Percentiles rank a stretch among this genome's conserved stretches.
These are phyloP conservation scores for Dictyostelium capitatum DNA, from an alignment of 78 protist species.

Conservation along the genomic window DNA sequence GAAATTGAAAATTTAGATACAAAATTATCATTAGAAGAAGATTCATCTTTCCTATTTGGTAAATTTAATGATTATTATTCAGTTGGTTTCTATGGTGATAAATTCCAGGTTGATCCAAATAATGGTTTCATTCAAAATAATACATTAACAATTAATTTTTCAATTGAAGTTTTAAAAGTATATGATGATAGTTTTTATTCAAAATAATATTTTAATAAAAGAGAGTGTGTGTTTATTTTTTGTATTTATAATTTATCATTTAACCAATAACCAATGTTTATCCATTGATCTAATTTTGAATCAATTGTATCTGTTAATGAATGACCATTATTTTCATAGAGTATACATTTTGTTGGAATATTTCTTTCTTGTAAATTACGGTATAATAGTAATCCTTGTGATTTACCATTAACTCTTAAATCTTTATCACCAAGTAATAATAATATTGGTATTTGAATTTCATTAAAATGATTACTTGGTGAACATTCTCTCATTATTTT, in stretches of 20 bases:
- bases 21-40: neutral
- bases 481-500: slow-evolving; percentile 53
- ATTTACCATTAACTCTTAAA: slow-evolving; percentile 26
- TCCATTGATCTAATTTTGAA: slow-evolving; percentile 72
- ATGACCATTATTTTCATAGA: slow-evolving; percentile 53
- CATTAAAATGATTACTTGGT: slow-evolving; percentile 32
- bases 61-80: neutral
- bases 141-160: neutral
- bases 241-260: slow-evolving; percentile 12
- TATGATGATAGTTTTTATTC: neutral
- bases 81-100: neutral
- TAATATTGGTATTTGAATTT: slow-evolving; percentile 30
- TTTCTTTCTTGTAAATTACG: slow-evolving; percentile 33
- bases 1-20: neutral
- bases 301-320: slow-evolving; percentile 23
- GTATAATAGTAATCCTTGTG: slow-evolving; percentile 46
- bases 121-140: neutral
- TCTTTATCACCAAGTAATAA: slow-evolving; percentile 43
- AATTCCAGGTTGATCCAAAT: neutral
- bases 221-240: neutral
- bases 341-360: slow-evolving; percentile 32
- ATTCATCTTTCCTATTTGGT: neutral
- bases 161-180: neutral
- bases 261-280: slow-evolving; percentile 55
- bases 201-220: neutral